Evolutionary conservation across 202 grass and related monocot species (phyloP).

Genomic region (Dendrocalamus latiflorus): DNA sequence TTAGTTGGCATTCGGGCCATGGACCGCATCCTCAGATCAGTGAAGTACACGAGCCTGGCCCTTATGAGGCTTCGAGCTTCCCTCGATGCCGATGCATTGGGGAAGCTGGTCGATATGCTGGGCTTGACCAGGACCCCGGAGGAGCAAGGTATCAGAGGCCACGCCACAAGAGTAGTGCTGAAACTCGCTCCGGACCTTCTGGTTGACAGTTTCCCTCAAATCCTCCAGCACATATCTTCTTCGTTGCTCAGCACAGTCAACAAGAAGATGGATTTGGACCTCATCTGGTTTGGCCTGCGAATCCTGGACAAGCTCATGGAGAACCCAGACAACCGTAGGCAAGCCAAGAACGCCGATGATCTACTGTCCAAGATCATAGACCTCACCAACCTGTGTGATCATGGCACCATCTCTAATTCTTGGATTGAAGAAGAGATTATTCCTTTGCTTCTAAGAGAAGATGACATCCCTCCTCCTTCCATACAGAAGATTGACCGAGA

Average conservation of each 20-base stretch:
- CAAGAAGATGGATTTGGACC: neutral
- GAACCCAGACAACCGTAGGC: neutral
- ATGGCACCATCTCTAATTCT: neutral
- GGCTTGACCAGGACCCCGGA: neutral
- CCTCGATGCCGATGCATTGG: neutral
- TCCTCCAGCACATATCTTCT: neutral
- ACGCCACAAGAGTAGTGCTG: neutral
- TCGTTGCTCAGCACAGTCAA: neutral
- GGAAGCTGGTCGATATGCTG: conserved; percentile 7
- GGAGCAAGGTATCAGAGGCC: neutral
- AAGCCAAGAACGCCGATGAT: neutral
- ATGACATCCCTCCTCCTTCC: neutral
- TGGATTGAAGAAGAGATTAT: neutral
- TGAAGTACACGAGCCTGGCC: neutral
- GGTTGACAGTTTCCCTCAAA: neutral
- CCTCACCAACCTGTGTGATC: neutral
- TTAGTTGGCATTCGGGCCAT: neutral
- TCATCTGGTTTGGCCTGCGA: neutral
- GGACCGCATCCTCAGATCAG: neutral
- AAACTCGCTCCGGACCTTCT: neutral
- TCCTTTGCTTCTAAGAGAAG: neutral
- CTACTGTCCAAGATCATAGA: conserved; percentile 4
- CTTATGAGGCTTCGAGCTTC: conserved; percentile 6
- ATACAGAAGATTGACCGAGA: neutral
- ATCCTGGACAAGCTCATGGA: neutral